These are phyloP conservation scores for Paragyromitra xinjiangensis DNA, from an alignment of 495 filamentous ascomycete species.

Conservation along the genomic window DNA sequence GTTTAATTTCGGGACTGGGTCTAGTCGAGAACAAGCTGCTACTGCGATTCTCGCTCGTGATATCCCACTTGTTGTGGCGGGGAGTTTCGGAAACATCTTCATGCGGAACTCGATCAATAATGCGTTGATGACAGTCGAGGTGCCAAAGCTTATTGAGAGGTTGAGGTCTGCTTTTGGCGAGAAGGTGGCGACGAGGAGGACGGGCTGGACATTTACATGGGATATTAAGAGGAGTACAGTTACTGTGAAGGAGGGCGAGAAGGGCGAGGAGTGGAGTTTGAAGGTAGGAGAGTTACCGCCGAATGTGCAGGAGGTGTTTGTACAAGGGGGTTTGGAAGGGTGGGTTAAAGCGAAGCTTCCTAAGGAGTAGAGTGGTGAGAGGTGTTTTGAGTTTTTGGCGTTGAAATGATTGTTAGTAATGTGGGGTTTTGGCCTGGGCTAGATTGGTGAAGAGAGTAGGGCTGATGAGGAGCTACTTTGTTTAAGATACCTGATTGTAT, in stretches of 20 bases:
- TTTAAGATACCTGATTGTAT: constrained; percentile 15
- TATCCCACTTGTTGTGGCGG: constrained; percentile 83
- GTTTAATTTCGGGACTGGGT: constrained; percentile 91
- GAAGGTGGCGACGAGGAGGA: constrained; percentile 76
- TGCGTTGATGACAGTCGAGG: constrained; percentile 82
- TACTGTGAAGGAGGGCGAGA: constrained; percentile 72
- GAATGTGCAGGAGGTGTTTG: constrained; percentile 91
- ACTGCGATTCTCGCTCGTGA: constrained; percentile 86
- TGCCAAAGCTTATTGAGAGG: constrained; percentile 74
- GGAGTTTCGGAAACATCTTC: constrained; percentile 92
- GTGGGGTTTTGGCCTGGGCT: background rate
- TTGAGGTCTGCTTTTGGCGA: constrained; percentile 72
- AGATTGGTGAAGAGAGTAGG: background rate
- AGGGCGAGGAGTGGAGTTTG: constrained; percentile 72
- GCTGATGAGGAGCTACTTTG: background rate
- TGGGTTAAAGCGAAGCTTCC: constrained; percentile 79
- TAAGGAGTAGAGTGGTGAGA: constrained; percentile 1
- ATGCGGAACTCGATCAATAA: constrained; percentile 91
- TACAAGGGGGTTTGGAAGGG: constrained; percentile 77
- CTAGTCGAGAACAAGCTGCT: constrained; percentile 84
- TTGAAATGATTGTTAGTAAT: background rate
- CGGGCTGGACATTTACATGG: constrained; percentile 90
- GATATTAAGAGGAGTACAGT: constrained; percentile 78
- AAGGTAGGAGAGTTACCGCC: constrained; percentile 85
- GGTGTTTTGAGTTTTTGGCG: background rate